Evolutionary conservation across 2,329 filamentous ascomycete genomes (phyloP).

Genomic region (Trichoderma sp.): DNA sequence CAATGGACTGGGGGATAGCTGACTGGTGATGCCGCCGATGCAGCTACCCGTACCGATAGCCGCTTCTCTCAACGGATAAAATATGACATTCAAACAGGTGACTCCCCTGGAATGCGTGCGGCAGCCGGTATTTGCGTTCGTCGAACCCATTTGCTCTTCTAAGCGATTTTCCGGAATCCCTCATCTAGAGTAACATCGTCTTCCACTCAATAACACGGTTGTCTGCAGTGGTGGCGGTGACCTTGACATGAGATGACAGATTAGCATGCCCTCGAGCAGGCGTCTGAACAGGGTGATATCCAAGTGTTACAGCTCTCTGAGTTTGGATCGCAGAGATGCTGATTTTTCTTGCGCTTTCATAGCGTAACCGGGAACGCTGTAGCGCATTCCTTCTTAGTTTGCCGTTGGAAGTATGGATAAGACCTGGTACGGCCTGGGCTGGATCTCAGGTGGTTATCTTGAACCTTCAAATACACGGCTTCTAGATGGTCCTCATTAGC

Average conservation of each 20-base stretch:
- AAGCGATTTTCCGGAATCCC: conserved; percentile 16
- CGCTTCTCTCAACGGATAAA: conserved; percentile 5
- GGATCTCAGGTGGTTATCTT: background rate
- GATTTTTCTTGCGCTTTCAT: background rate
- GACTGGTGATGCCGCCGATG: conserved; percentile 11
- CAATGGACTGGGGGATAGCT: background rate
- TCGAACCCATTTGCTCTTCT: conserved; percentile 18
- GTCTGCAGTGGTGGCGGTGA: conserved; percentile 15
- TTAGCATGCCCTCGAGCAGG: background rate
- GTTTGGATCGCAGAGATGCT: background rate
- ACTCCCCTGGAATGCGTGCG: conserved; percentile 6
- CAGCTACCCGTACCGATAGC: conserved; percentile 11
- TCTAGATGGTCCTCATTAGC: background rate
- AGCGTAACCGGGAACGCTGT: background rate
- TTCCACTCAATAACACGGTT: conserved; percentile 11
- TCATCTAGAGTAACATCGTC: conserved; percentile 19
- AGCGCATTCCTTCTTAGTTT: background rate
- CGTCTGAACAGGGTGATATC: background rate
- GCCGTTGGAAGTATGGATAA: background rate
- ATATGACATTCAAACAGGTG: conserved; percentile 12
- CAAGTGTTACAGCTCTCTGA: background rate
- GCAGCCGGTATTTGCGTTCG: conserved; percentile 18
- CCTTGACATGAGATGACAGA: conserved; percentile 16
- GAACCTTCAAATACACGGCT: background rate
- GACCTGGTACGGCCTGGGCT: background rate